These are phyloP conservation scores for Tremella mesenterica DNA, from an alignment of 768 basidiomycete species.

Conservation along the genomic window DNA sequence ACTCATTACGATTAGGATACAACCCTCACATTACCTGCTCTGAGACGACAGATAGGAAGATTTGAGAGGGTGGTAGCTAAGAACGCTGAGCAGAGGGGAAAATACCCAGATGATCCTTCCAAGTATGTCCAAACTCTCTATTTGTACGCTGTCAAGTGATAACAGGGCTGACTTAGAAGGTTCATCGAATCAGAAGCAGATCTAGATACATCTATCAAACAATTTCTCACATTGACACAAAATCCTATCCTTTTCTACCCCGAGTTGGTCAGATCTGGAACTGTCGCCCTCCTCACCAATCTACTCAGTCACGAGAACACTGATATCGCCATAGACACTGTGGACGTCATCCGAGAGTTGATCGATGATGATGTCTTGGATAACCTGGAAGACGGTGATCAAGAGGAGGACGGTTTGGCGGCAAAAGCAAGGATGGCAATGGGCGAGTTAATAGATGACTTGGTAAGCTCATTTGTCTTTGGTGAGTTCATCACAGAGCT, in stretches of 20 bases:
- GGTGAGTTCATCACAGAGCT: neutral
- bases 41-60: constrained; percentile 64
- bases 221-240: constrained; percentile 80
- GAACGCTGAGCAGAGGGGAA: constrained; percentile 94
- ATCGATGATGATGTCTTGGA: constrained; percentile 79
- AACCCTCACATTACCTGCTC: constrained; percentile 58
- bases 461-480: constrained; percentile 52
- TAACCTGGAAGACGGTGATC: constrained; percentile 62
- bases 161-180: constrained; percentile 47
- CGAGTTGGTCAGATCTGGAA: constrained; percentile 71
- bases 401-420: constrained; percentile 53
- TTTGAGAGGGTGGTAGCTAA: constrained; percentile 87
- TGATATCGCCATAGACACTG: constrained; percentile 92
- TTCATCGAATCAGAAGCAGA: constrained; percentile 99
- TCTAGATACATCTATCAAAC: constrained; percentile 76
- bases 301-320: constrained; percentile 91
- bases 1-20: constrained; percentile 44
- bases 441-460: constrained; percentile 55
- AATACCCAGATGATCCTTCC: constrained; percentile 82
- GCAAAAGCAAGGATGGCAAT: constrained; percentile 62
- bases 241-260: constrained; percentile 74
- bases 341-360: constrained; percentile 84
- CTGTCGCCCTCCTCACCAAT: constrained; percentile 62
- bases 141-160: neutral
- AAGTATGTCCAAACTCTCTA: constrained; percentile 53